These are phyloP conservation scores for Ophiocordyceps unilateralis DNA, from an alignment of 2,329 filamentous ascomycete genomes.

Conservation along the genomic window DNA sequence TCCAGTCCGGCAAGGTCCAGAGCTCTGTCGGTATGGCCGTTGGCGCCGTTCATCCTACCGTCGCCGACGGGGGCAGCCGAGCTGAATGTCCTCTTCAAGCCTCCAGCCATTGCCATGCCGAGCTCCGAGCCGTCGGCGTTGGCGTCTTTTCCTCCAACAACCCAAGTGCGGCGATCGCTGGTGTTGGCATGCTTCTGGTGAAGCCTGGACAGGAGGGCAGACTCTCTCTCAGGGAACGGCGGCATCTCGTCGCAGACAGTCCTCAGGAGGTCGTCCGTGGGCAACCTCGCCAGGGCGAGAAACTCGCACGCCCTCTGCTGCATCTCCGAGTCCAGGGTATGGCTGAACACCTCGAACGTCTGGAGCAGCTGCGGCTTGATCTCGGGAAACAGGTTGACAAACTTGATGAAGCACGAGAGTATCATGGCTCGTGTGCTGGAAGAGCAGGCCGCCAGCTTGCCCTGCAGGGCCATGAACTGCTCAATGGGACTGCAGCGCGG, in stretches of 20 bases:
- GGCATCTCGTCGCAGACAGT: slow-evolving; percentile 98
- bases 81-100: slow-evolving; percentile 76
- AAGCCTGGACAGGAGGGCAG: slow-evolving; percentile 74
- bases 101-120: slow-evolving; percentile 61
- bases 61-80: slow-evolving; percentile 30
- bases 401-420: slow-evolving; percentile 90
- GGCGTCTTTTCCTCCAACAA: slow-evolving; percentile 91
- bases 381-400: slow-evolving; percentile 93
- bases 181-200: slow-evolving; percentile 90
- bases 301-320: slow-evolving; percentile 97
- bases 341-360: slow-evolving; percentile 82
- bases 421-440: slow-evolving; percentile 86
- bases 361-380: slow-evolving; percentile 90
- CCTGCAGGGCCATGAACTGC: slow-evolving; percentile 82
- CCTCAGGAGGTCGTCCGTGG: slow-evolving; percentile 77
- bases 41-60: slow-evolving; percentile 29
- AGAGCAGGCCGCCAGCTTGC: slow-evolving; percentile 77
- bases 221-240: slow-evolving; percentile 87
- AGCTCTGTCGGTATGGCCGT: slow-evolving; percentile 30
- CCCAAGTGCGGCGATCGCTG: slow-evolving; percentile 92
- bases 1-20: slow-evolving; percentile 71
- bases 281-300: slow-evolving; percentile 65
- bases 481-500: slow-evolving; percentile 89
- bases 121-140: slow-evolving; percentile 70
- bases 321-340: slow-evolving; percentile 85